Evolutionary conservation across 805 yeast species (phyloP).

Genomic region (Lipomyces spencermartinsiae): DNA sequence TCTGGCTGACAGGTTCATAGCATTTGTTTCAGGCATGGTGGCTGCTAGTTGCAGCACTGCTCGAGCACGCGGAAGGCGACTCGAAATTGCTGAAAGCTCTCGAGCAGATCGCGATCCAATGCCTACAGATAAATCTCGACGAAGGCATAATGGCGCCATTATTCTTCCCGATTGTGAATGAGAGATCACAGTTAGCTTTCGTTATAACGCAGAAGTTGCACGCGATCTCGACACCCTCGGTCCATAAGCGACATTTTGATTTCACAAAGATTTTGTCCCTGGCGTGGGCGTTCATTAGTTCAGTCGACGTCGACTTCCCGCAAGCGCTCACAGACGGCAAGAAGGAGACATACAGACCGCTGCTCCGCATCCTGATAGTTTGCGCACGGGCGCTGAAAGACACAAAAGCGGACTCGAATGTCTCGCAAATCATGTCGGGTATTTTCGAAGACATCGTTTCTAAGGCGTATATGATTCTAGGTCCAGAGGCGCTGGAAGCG

Average conservation of each 20-base stretch:
- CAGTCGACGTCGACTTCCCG: conserved; percentile 48
- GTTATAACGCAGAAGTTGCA: conserved; percentile 46
- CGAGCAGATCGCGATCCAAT: conserved; percentile 50
- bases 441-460: conserved; percentile 29
- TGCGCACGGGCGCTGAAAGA: conserved; percentile 22
- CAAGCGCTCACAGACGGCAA: conserved; percentile 51
- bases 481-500: conserved; percentile 31
- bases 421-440: conserved; percentile 12
- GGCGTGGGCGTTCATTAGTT: conserved; percentile 41
- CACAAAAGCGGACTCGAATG: conserved; percentile 8
- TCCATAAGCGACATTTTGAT: conserved; percentile 36
- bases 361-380: conserved; percentile 40
- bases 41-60: conserved; percentile 70
- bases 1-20: conserved; percentile 7
- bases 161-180: conserved; percentile 60
- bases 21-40: conserved; percentile 77
- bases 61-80: conserved; percentile 48
- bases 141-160: conserved; percentile 59
- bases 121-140: conserved; percentile 59
- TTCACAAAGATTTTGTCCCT: conserved; percentile 48
- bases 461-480: conserved; percentile 25
- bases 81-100: conserved; percentile 29
- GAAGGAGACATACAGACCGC: conserved; percentile 39
- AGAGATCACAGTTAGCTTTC: conserved; percentile 71
- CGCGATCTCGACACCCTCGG: conserved; percentile 38